Conservation (phyloP, 2,329 filamentous ascomycete species). For the Aspergillus felis region DNA sequence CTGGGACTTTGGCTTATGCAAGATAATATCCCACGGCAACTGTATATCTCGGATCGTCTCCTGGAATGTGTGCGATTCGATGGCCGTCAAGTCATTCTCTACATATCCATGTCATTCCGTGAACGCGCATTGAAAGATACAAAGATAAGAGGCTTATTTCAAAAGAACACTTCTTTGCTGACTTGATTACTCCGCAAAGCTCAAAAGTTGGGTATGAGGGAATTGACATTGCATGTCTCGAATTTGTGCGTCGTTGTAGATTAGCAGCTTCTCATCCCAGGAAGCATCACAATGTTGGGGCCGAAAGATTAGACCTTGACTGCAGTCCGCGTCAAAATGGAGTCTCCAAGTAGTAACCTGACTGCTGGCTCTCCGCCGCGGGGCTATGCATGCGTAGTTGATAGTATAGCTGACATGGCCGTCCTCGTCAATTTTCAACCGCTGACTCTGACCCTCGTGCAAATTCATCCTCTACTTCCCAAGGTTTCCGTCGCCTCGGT, state of each 20-base stretch:
- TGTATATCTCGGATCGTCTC: not conserved
- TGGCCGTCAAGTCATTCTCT: not conserved
- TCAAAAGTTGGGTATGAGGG: not conserved
- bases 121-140: not conserved
- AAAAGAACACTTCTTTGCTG: not conserved
- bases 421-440: not conserved
- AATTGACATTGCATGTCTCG: not conserved
- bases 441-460: not conserved
- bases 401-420: not conserved
- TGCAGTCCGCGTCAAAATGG: not conserved
- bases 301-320: not conserved
- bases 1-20: slow-evolving; percentile 9
- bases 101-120: too few species aligned
- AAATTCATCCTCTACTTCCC: slow-evolving; percentile 61
- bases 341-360: not conserved
- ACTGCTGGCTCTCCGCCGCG: not conserved
- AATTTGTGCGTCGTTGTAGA: slow-evolving; percentile 4
- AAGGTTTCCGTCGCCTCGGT: slow-evolving; percentile 64
- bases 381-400: not conserved
- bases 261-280: not conserved
- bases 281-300: not conserved
- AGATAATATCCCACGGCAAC: not conserved
- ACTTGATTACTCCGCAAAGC: not conserved
- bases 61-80: not conserved
- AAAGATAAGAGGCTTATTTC: not conserved